These are phyloP conservation scores for Inga laurina DNA, from an alignment of 306 rosid genomes.

Conservation along the genomic window DNA sequence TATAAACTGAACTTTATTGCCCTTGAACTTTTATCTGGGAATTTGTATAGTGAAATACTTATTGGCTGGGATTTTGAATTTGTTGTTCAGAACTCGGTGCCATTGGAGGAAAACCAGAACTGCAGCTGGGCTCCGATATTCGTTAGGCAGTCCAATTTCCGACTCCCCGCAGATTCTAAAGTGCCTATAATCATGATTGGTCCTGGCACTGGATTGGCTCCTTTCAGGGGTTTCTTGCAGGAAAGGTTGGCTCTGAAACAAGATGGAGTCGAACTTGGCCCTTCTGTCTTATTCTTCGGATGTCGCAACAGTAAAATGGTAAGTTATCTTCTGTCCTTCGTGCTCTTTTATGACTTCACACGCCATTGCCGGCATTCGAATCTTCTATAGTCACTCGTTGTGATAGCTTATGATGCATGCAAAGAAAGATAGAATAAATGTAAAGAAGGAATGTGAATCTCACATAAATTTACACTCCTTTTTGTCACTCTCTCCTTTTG, in stretches of 20 bases:
- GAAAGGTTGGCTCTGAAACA: slow-evolving; percentile 84
- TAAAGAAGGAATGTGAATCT: neutral
- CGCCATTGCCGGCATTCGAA: too few relatives aligned
- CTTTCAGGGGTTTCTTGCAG: slow-evolving; percentile 99
- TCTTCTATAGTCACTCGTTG: neutral
- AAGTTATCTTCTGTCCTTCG: slow-evolving; percentile 30
- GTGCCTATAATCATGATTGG: slow-evolving; percentile 96
- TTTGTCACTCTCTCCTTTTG: neutral
- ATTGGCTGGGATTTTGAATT: neutral
- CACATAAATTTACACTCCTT: neutral
- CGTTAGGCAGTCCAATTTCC: slow-evolving; percentile 94
- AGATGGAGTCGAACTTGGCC: slow-evolving; percentile 78
- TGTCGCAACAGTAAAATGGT: slow-evolving; percentile 90
- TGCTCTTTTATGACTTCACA: neutral
- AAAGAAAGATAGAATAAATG: neutral
- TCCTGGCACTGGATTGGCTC: slow-evolving; percentile 99
- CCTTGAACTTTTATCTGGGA: neutral
- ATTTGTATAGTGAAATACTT: neutral
- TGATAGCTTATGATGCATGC: neutral
- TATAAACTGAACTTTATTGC: neutral
- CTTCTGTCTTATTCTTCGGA: slow-evolving; percentile 81
- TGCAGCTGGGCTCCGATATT: slow-evolving; percentile 94
- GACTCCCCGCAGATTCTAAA: slow-evolving; percentile 76
- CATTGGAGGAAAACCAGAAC: slow-evolving; percentile 66
- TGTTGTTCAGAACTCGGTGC: slow-evolving; percentile 65